Conservation (phyloP, 805 yeast species). For the Metschnikowia hibisci region DNA sequence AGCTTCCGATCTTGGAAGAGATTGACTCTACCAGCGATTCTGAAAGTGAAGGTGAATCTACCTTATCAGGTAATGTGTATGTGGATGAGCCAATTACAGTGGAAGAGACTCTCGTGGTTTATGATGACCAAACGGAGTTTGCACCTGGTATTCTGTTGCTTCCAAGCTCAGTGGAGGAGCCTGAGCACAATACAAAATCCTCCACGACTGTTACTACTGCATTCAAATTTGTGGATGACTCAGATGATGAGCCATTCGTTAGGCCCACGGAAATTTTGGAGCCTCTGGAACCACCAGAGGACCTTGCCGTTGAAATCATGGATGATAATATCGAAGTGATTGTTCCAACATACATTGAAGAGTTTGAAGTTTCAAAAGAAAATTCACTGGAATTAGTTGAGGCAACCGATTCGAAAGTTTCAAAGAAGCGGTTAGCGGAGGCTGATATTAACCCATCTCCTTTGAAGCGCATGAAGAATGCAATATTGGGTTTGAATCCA, state of each 20-base stretch:
- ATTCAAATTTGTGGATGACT: constrained; percentile 4
- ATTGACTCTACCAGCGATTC: neutral
- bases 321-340: constrained; percentile 10
- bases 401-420: neutral
- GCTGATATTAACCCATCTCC: constrained; percentile 7
- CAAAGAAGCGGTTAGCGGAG: constrained; percentile 6
- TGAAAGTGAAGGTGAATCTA: constrained; percentile 1
- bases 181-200: neutral
- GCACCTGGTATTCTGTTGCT: constrained; percentile 4
- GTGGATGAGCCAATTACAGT: constrained; percentile 10
- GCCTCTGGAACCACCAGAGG: constrained; percentile 9
- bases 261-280: constrained; percentile 12
- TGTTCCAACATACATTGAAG: constrained; percentile 12
- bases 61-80: neutral
- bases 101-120: constrained; percentile 10
- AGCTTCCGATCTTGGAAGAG: constrained; percentile 10
- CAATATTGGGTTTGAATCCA: constrained; percentile 10
- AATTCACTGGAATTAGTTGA: neutral
- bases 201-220: neutral
- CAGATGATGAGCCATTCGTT: neutral
- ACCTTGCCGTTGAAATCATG: constrained; percentile 6
- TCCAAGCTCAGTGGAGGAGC: constrained; percentile 16
- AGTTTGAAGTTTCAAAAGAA: constrained; percentile 6
- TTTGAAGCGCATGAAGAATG: constrained; percentile 10
- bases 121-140: constrained; percentile 13